phyloP scores from a whole-genome alignment of 2,329 filamentous ascomycete genomes.

The Diplodia intermedia region DNA sequence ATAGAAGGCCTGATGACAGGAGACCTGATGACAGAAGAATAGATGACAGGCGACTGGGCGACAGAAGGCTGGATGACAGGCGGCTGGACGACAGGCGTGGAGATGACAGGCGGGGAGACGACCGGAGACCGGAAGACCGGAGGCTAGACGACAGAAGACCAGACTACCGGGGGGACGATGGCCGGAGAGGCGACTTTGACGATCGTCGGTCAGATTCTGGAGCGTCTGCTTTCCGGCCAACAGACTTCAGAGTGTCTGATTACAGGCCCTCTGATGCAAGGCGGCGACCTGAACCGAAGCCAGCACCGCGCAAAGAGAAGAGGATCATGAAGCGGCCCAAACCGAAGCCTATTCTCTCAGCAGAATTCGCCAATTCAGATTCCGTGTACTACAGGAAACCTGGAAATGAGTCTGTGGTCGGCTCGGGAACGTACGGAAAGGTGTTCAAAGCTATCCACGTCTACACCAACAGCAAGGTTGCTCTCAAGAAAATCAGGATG shows the following conservation, averaged over 20 bases:
- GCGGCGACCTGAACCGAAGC: conserved; percentile 39
- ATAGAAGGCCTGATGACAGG: conserved; percentile 30
- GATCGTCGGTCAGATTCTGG: conserved; percentile 29
- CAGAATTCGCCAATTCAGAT: conserved; percentile 77
- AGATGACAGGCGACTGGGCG: conserved; percentile 33
- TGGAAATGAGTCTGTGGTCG: conserved; percentile 96
- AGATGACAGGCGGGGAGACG: conserved; percentile 50
- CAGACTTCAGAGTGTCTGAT: conserved; percentile 32
- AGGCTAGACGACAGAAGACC: conserved; percentile 48
- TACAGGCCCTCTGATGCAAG: conserved; percentile 38
- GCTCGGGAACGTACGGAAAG: conserved; percentile 94
- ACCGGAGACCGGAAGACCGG: conserved; percentile 37
- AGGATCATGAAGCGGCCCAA: conserved; percentile 74
- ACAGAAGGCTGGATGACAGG: conserved; percentile 43
- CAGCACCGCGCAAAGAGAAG: conserved; percentile 56
- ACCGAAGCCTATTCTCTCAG: conserved; percentile 70
- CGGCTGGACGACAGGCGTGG: conserved; percentile 39
- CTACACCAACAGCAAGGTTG: conserved; percentile 84
- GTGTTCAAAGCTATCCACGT: conserved; percentile 94
- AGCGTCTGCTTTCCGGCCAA: conserved; percentile 27
- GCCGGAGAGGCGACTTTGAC: conserved; percentile 27
- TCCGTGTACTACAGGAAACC: conserved; percentile 95
- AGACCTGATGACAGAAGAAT: conserved; percentile 25
- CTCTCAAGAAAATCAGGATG: conserved; percentile 91
- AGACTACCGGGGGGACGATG: conserved; percentile 31